Evolutionary conservation across 176 grass and related monocot species (phyloP).

Genomic region (Coix lacrymajobi): DNA sequence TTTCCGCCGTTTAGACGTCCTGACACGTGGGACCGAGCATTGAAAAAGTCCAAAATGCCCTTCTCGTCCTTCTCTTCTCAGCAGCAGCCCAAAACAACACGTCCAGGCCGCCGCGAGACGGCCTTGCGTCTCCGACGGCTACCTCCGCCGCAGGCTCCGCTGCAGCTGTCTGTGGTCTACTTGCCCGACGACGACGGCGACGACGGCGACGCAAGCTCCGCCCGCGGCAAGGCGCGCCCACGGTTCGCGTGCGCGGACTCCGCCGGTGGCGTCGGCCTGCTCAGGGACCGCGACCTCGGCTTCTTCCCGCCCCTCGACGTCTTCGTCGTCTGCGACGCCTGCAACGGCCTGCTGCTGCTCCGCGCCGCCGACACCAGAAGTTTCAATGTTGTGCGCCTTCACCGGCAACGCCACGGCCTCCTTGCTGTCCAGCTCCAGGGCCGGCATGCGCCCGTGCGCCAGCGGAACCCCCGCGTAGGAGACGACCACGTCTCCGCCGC

Average conservation of each 20-base stretch:
- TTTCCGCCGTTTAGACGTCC: no score
- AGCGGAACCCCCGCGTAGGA: neutral
- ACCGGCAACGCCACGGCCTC: neutral
- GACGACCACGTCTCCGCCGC: slow-evolving; percentile 4
- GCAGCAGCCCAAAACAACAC: no score
- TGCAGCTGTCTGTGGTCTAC: slow-evolving; percentile 34
- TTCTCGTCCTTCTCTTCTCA: no score
- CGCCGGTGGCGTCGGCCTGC: neutral
- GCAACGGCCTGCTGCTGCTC: slow-evolving; percentile 55
- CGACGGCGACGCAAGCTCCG: no score
- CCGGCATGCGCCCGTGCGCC: neutral
- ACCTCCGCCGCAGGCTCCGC: slow-evolving; percentile 37
- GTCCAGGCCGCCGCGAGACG: no score
- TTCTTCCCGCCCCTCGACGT: slow-evolving; percentile 39
- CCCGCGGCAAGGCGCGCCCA: no score
- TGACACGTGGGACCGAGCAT: no score
- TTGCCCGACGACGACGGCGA: no score
- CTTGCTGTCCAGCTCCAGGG: neutral
- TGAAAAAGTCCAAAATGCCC: no score
- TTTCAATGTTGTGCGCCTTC: slow-evolving; percentile 39
- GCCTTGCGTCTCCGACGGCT: slow-evolving; percentile 41
- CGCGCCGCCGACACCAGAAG: neutral
- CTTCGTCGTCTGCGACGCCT: slow-evolving; percentile 28
- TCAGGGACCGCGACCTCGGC: slow-evolving; percentile 29
- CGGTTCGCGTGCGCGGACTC: no score